These are phyloP conservation scores for Fusarium sulawesiense DNA, from an alignment of 2,329 filamentous ascomycete species.

Conservation along the genomic window DNA sequence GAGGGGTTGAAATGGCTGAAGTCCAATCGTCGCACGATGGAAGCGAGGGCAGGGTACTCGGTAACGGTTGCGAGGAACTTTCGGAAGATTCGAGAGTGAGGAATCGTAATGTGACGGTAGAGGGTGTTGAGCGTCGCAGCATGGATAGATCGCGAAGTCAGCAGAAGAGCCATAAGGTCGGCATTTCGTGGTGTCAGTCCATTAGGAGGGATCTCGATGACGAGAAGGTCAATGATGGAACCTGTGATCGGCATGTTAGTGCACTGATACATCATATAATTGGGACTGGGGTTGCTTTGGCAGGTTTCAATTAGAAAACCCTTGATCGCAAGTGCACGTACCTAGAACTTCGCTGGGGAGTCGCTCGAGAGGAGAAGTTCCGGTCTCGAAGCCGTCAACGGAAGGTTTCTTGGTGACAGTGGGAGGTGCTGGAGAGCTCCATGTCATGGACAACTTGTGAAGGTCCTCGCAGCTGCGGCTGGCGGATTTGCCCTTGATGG, in stretches of 20 bases:
- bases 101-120: slow-evolving; percentile 83
- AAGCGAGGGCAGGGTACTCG: slow-evolving; percentile 75
- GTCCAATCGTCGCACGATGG: slow-evolving; percentile 81
- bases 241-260: slow-evolving; percentile 58
- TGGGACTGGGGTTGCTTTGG: slow-evolving; percentile 15
- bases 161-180: slow-evolving; percentile 79
- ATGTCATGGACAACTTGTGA: slow-evolving; percentile 65
- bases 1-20: slow-evolving; percentile 89
- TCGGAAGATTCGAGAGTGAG: slow-evolving; percentile 84
- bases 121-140: slow-evolving; percentile 78
- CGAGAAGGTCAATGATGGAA: slow-evolving; percentile 78
- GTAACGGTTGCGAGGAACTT: slow-evolving; percentile 80
- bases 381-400: slow-evolving; percentile 52
- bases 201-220: slow-evolving; percentile 77
- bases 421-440: slow-evolving; percentile 57
- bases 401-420: slow-evolving; percentile 46
- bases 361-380: slow-evolving; percentile 70
- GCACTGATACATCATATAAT: slow-evolving; percentile 22
- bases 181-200: slow-evolving; percentile 80
- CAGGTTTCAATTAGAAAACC: slow-evolving; percentile 13
- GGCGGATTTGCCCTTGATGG: slow-evolving; percentile 67
- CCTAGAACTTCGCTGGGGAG: slow-evolving; percentile 78
- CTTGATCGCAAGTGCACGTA: slow-evolving; percentile 55
- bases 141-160: slow-evolving; percentile 81
- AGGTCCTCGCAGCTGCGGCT: slow-evolving; percentile 72